Conservation (phyloP, 192 early-diverging fungal species). For the Borealophlyctis nickersoniae region DNA sequence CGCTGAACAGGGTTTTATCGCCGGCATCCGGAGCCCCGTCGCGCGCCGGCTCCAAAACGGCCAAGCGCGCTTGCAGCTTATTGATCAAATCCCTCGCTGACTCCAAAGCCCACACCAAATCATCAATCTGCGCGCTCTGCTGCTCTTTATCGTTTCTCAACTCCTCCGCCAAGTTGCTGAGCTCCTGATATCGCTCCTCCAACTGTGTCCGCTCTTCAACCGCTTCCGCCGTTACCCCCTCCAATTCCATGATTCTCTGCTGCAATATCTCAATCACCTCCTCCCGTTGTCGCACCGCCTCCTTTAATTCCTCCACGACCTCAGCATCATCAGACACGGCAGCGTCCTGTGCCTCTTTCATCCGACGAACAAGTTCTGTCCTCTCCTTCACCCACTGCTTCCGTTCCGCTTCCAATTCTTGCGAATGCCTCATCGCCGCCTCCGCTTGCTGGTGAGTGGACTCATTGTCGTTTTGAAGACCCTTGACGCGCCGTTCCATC, state of each 20-base stretch:
- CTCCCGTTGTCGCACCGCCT: slow-evolving; percentile 7
- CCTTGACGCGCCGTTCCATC: background rate
- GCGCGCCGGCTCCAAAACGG: slow-evolving; percentile 23
- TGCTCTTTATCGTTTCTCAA: slow-evolving; percentile 8
- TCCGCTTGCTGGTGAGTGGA: slow-evolving; percentile 13
- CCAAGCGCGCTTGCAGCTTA: slow-evolving; percentile 26
- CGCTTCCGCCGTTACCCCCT: slow-evolving; percentile 2
- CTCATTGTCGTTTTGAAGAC: slow-evolving; percentile 12
- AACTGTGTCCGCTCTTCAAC: background rate
- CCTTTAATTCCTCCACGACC: slow-evolving; percentile 4
- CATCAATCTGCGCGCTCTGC: slow-evolving; percentile 23
- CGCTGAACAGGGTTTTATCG: slow-evolving; percentile 32
- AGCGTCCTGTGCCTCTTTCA: slow-evolving; percentile 13
- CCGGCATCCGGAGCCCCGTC: slow-evolving; percentile 10
- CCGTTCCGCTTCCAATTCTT: slow-evolving; percentile 21
- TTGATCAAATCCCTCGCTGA: slow-evolving; percentile 23
- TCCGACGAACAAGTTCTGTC: slow-evolving; percentile 13
- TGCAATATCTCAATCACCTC: slow-evolving; percentile 8
- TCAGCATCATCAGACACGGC: slow-evolving; percentile 15
- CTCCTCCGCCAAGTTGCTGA: slow-evolving; percentile 20
- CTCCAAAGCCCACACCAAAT: slow-evolving; percentile 27
- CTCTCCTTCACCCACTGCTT: slow-evolving; percentile 20
- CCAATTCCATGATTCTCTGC: slow-evolving; percentile 15
- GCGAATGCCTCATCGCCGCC: background rate
- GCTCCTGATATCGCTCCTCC: slow-evolving; percentile 19